phyloP scores from a whole-genome alignment of 2,329 filamentous ascomycete genomes.

The Venturia asperata region DNA sequence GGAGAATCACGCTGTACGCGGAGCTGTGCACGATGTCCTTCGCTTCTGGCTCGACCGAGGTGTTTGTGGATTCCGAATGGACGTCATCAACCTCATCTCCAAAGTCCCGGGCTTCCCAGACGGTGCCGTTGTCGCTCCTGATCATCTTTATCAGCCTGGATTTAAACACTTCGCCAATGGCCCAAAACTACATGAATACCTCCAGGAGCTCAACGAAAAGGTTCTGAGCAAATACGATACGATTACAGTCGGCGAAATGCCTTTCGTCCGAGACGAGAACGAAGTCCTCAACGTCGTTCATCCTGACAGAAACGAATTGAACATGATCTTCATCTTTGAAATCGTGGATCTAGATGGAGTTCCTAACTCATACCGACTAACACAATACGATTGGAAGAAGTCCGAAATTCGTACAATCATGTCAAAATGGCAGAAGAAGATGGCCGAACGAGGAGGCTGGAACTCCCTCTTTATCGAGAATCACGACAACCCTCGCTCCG shows the following conservation, averaged over 20 bases:
- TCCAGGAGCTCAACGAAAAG: constrained; percentile 46
- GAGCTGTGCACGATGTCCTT: constrained; percentile 41
- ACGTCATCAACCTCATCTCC: constrained; percentile 44
- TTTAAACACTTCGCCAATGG: constrained; percentile 49
- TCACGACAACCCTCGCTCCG: constrained; percentile 46
- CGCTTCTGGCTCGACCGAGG: constrained; percentile 44
- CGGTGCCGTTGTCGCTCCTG: constrained; percentile 36
- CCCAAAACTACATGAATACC: constrained; percentile 51
- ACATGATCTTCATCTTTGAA: constrained; percentile 46
- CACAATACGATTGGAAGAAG: constrained; percentile 33
- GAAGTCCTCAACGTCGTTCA: constrained; percentile 39
- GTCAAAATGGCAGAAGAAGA: constrained; percentile 37
- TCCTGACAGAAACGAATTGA: constrained; percentile 36
- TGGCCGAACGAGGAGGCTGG: constrained; percentile 42
- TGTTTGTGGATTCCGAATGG: constrained; percentile 42
- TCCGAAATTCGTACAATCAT: constrained; percentile 31
- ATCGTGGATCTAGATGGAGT: constrained; percentile 36
- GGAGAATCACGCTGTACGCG: constrained; percentile 40
- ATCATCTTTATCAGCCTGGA: constrained; percentile 41
- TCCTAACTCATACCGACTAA: constrained; percentile 28
- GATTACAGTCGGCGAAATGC: constrained; percentile 57
- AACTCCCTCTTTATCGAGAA: constrained; percentile 49
- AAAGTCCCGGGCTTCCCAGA: constrained; percentile 39
- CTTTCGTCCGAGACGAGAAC: constrained; percentile 41
- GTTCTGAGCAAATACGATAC: constrained; percentile 51